Percentiles rank a stretch among this genome's conserved stretches.
phyloP scores from a whole-genome alignment of 805 yeast genomes.

The Jamesozyma gamospora region DNA sequence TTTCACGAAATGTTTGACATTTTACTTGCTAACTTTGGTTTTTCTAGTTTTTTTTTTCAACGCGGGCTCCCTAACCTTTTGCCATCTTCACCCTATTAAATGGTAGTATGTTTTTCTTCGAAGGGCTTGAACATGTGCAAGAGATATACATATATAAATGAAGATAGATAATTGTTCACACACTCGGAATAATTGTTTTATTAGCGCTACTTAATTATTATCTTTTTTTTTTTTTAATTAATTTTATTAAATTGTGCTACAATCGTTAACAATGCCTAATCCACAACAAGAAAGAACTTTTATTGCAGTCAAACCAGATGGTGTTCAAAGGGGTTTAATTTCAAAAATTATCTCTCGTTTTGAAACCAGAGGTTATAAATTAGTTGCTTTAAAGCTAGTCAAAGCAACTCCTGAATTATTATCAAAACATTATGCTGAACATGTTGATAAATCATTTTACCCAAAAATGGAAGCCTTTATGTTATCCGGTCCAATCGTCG shows the following conservation, averaged over 20 bases:
- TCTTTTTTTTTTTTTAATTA: too few relatives aligned
- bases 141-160: too few relatives aligned
- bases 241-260: too few relatives aligned
- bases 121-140: too few relatives aligned
- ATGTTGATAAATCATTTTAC: slow-evolving; percentile 94
- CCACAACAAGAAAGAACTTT: slow-evolving; percentile 65
- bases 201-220: not conserved
- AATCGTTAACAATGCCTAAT: not conserved
- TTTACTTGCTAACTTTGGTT: too few relatives aligned
- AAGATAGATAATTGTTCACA: not conserved
- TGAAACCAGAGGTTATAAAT: slow-evolving; percentile 95
- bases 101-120: too few relatives aligned
- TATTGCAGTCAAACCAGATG: slow-evolving; percentile 96
- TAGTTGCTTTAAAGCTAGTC: slow-evolving; percentile 89
- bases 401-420: slow-evolving; percentile 79
- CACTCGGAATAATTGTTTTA: not conserved
- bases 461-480: slow-evolving; percentile 92
- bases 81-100: too few relatives aligned
- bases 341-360: slow-evolving; percentile 84
- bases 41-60: too few relatives aligned
- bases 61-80: too few relatives aligned
- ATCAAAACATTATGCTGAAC: slow-evolving; percentile 92
- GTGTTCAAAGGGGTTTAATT: slow-evolving; percentile 98
- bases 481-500: slow-evolving; percentile 97
- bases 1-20: too few relatives aligned